Base-by-base conservation (phyloP, 495 filamentous ascomycete species). In the Rostrohypoxylon terebratum region DNA sequence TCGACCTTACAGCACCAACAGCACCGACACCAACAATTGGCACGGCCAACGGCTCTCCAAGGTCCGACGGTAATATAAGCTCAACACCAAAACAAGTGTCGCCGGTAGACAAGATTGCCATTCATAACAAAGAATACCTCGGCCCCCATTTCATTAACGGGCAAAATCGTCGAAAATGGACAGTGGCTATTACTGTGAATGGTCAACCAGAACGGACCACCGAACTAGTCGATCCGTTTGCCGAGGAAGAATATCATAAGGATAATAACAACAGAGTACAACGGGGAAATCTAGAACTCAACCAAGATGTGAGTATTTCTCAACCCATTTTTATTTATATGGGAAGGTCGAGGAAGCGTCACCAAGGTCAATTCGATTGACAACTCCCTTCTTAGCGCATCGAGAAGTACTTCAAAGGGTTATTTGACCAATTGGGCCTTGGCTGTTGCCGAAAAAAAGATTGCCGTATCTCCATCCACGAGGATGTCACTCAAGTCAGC, bases 361-460 rank as follows among this genome's bases (percentile, higher is more conserved):
- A 38, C 28, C 28, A 38, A 38, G 18, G 53, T 38, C 53, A 9
- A 38, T 57, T 36, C 21, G 16, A 57, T 38, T 57, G 33, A 57
- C 53, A 36, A 20, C 21, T 38, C 53, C 51, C 47, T 25, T 38
- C 31, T 8, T 7, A 57, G 53, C 31, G 28, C 13, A 25, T 16
- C n/a, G 5, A 23, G 18, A 57, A 20, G 18, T 57, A 57, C n/a
- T 57, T 57, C 53, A 38, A 57, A 2, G 33, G 18, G 21, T 14
- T 57, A 21, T 57, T 57, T 38, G 31, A 57, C 53, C 53, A 57
- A 57, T 57, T 57, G n/a, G 53, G n/a, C 18, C 53, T 57, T 38
- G 38, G 53, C n/a, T 57, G 53, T 31, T 57, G 53, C 31, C 28
- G 21, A 57, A 57, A 38, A 31, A 57, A 34, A n/a, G 28, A 57